A percentile compares a stretch with the other conserved stretches of the same genome.
Conservation (phyloP, 371 early-diverging fungal species). For the Lichtheimia ornata region DNA sequence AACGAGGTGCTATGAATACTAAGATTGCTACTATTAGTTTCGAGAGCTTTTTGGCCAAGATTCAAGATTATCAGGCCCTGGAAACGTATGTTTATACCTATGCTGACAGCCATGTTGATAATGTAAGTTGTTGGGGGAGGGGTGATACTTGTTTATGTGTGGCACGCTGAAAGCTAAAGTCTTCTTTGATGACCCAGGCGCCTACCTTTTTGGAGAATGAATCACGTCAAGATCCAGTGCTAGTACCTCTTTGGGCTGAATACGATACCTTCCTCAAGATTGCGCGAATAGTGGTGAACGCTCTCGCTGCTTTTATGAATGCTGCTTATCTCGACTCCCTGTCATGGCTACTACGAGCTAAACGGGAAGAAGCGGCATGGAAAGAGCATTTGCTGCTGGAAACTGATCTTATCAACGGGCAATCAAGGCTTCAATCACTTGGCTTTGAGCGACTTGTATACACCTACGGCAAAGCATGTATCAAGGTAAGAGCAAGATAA, state of each 20-base stretch:
- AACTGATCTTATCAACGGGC: constrained; percentile 13
- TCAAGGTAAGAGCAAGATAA: constrained; percentile 30
- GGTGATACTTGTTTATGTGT: not conserved
- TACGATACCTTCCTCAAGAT: constrained; percentile 23
- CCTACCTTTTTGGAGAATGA: not conserved
- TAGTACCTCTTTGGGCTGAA: constrained; percentile 22
- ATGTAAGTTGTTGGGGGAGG: not conserved
- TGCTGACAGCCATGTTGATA: not conserved
- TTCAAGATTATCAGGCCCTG: constrained; percentile 10
- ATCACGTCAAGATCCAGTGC: constrained; percentile 9
- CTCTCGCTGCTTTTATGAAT: constrained; percentile 19
- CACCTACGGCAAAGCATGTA: constrained; percentile 30
- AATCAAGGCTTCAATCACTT: constrained; percentile 21
- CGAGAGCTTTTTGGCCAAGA: constrained; percentile 20
- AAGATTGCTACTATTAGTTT: constrained; percentile 1
- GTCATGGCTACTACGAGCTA: constrained; percentile 23
- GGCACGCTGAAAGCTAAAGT: not conserved
- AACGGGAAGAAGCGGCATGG: constrained; percentile 35
- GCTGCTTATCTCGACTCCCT: constrained; percentile 21
- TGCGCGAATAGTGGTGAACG: constrained; percentile 17
- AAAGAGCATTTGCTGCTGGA: constrained; percentile 31
- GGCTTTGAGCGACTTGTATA: constrained; percentile 20
- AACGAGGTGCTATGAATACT: not conserved
- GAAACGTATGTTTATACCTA: constrained; percentile 13
- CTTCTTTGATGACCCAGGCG: not conserved